Percentiles rank a stretch among this genome's conserved stretches.
phyloP scores from a whole-genome alignment of 192 early-diverging fungal species.

The Kickxella alabastrina region DNA sequence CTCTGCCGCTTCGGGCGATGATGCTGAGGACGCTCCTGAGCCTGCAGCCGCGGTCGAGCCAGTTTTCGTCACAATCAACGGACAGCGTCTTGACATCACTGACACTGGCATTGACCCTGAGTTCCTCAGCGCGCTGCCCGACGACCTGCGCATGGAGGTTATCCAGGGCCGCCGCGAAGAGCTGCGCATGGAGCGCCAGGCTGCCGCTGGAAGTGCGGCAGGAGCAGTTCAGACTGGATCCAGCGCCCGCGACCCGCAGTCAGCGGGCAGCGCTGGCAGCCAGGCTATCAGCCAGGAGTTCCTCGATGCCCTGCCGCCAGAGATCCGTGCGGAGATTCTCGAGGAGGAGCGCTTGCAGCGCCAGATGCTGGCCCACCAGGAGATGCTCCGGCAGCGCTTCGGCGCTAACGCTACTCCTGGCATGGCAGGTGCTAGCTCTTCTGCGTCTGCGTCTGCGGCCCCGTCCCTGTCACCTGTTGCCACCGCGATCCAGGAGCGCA shows the following conservation, averaged over 20 bases:
- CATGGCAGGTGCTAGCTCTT: background rate
- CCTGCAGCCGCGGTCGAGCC: conserved; percentile 20
- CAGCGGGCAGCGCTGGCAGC: conserved; percentile 2
- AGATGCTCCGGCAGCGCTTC: conserved; percentile 35
- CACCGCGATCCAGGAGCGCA: conserved; percentile 21
- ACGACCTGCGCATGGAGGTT: conserved; percentile 90
- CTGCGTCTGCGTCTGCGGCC: background rate
- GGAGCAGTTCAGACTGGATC: background rate
- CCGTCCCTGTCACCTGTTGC: conserved; percentile 1
- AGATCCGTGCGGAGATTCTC: conserved; percentile 86
- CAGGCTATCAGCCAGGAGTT: conserved; percentile 73
- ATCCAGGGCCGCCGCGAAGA: conserved; percentile 76
- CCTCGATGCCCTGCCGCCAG: conserved; percentile 83
- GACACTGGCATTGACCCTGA: conserved; percentile 91
- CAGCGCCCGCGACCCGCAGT: conserved; percentile 28
- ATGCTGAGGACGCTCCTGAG: conserved; percentile 29
- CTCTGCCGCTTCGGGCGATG: conserved; percentile 2
- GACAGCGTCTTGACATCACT: conserved; percentile 80
- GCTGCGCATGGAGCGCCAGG: conserved; percentile 24
- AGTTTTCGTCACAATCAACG: conserved; percentile 68
- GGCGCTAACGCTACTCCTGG: conserved; percentile 1
- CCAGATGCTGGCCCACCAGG: conserved; percentile 60
- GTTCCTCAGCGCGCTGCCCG: conserved; percentile 92
- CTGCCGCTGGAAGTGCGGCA: background rate
- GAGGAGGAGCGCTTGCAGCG: conserved; percentile 66